phyloP scores from a whole-genome alignment of 108 stramenopile genomes.

The Thalassiosira profunda region DNA sequence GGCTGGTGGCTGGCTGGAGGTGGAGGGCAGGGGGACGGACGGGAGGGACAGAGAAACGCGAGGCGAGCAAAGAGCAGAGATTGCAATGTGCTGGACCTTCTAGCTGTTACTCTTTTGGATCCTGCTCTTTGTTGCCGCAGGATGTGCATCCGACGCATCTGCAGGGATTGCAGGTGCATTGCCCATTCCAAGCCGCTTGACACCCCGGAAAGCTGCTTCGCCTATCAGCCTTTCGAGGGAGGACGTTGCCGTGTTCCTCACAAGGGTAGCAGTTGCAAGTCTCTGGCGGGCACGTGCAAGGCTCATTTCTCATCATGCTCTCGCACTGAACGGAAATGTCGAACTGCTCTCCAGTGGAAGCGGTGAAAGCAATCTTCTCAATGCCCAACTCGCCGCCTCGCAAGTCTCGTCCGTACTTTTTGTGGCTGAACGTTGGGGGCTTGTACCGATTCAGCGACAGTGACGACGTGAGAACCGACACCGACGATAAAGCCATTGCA shows the following conservation, averaged over 20 bases:
- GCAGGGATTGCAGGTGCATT: conserved; percentile 43
- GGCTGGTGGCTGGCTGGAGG: too few relatives aligned
- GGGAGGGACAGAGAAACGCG: too few relatives aligned
- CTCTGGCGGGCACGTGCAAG: conserved; percentile 50
- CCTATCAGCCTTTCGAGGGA: background rate
- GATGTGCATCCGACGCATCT: conserved; percentile 37
- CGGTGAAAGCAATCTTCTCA: conserved; percentile 36
- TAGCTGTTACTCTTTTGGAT: too few relatives aligned
- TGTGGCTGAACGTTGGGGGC: conserved; percentile 45
- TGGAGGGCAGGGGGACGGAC: too few relatives aligned
- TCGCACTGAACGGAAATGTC: conserved; percentile 41
- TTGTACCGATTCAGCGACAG: conserved; percentile 51
- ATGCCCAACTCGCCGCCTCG: conserved; percentile 48
- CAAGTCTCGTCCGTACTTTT: conserved; percentile 47
- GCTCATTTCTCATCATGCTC: conserved; percentile 31
- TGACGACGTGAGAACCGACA: conserved; percentile 64
- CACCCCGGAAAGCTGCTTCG: conserved; percentile 31
- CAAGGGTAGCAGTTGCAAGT: conserved; percentile 47
- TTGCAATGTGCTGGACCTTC: too few relatives aligned
- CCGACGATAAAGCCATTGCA: conserved; percentile 79
- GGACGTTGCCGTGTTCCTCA: conserved; percentile 41
- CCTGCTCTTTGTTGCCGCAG: background rate
- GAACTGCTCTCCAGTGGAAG: conserved; percentile 12
- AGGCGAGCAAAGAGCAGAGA: too few relatives aligned
- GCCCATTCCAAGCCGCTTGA: conserved; percentile 22